Evolutionary conservation across 225 moss, liverwort and hornwort genomes (phyloP), one percentile per base, ranked within the genome.

Genomic region (Thuidium tamariscinum): DNA sequence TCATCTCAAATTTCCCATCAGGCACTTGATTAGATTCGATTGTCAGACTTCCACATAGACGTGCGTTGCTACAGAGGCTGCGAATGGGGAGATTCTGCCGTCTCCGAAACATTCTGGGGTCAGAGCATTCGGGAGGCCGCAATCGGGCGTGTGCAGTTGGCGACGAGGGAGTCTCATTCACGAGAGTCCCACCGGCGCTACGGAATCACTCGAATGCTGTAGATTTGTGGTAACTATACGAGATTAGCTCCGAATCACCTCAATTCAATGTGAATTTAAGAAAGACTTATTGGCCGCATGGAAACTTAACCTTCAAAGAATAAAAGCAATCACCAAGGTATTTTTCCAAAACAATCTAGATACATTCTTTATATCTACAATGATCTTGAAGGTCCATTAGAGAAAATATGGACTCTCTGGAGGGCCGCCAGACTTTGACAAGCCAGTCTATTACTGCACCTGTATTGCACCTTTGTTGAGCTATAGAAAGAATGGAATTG

Each of bases 81-180:
- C 25, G 23, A n/a, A 22, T 25, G 63, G n/a, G 63, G n/a, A 63
- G 34, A 80, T 62, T 62, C 32, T 46, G 80, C 34, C 22, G 15
- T 14, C 34, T 18, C 4, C 23, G 34, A 80, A 48, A 34, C 48
- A 21, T 63, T 62, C 63, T 48, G 74, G 54, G 23, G 11, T 37
- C 13, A 82, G 73, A 29, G 41, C 49, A 11, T 10, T 23, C 48
- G 63, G 48, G 23, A 44, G 63, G 13, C 65, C 91, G 75, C 92
- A 85, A 55, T 46, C 52, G 8, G 88, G 79, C 10, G 88, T 36
- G 13, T 93, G 89, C 73, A 86, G 80, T 44, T 92, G 92, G 92
- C 88, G 70, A 51, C 91, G 91, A 79, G 86, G 88, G 79, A 88
- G 88, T 66, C 87, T 93, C 80, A 68, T 91, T 52, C 69, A 65